These are phyloP conservation scores for Citrus sinensis DNA, from an alignment of 345 rosid species.

Conservation along the genomic window DNA sequence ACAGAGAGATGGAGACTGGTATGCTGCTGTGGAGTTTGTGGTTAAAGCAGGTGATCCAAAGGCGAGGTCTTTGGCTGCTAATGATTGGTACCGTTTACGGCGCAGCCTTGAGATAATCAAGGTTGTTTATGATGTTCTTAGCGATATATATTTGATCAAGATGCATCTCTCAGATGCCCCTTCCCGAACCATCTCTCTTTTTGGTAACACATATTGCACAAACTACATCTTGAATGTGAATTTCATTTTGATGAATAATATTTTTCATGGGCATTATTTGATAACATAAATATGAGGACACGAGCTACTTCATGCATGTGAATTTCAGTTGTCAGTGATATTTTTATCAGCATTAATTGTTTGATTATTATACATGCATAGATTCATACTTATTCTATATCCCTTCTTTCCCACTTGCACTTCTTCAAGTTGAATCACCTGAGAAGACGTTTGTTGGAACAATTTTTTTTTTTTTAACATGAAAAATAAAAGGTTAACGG, in stretches of 20 bases:
- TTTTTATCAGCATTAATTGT: neutral
- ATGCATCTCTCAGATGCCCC: neutral
- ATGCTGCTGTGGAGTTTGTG: conserved; percentile 74
- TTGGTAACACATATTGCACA: neutral
- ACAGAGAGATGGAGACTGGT: conserved; percentile 63
- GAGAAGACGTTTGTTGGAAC: neutral
- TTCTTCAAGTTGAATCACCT: neutral
- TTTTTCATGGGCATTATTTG: neutral
- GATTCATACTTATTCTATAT: neutral
- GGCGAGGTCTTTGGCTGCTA: conserved; percentile 59
- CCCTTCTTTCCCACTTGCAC: neutral
- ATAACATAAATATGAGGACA: neutral
- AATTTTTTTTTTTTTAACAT: neutral
- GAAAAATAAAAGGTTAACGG: neutral
- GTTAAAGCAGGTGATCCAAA: conserved; percentile 73
- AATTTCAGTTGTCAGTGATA: neutral
- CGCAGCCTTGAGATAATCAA: conserved; percentile 96
- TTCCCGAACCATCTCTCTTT: neutral
- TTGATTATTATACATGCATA: neutral
- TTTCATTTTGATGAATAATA: neutral
- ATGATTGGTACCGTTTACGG: conserved; percentile 85
- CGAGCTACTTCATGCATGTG: neutral
- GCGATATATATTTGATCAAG: neutral
- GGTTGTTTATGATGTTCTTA: conserved; percentile 36
- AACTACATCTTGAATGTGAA: neutral